A percentile compares a stretch with the other conserved stretches of the same genome.
phyloP scores from a whole-genome alignment of 2,329 filamentous ascomycete species.

The Fusarium foetens region DNA sequence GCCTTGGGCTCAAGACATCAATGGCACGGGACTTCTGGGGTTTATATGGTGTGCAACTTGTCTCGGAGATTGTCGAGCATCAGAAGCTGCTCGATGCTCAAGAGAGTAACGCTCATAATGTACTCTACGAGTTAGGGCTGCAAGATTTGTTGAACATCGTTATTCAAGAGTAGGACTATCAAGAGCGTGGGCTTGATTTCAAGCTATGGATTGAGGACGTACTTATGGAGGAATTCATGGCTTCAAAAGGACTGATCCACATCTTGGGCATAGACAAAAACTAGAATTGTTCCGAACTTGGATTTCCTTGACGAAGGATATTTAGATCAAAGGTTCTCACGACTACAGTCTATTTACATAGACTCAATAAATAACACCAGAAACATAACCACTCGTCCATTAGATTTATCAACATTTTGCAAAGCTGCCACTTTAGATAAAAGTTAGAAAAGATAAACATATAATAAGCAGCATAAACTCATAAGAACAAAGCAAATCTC shows the following conservation, averaged over 20 bases:
- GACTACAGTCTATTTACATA: rapidly evolving
- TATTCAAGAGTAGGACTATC: neutral
- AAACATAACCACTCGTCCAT: rapidly evolving
- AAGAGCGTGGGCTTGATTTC: rapidly evolving
- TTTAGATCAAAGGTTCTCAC: neutral
- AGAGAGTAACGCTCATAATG: rapidly evolving
- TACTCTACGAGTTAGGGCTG: neutral
- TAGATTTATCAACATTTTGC: rapidly evolving
- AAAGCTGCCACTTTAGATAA: no score
- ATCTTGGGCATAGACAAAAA: neutral
- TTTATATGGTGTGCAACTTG: rapidly evolving
- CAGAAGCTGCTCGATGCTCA: rapidly evolving
- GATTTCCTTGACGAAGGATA: rapidly evolving
- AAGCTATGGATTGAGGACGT: neutral
- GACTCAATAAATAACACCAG: rapidly evolving
- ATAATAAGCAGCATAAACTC: no score
- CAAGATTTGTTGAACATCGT: neutral
- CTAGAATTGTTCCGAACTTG: rapidly evolving
- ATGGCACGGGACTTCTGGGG: neutral
- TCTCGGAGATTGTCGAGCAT: rapidly evolving
- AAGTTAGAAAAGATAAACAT: no score
- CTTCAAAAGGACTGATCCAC: rapidly evolving
- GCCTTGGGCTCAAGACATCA: rapidly evolving
- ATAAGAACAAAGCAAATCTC: no score
- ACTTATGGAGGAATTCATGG: rapidly evolving